A percentile compares a stretch with the other conserved stretches of the same genome.
Conservation (phyloP, 352 stramenopile genomes). For the Phytopythium oedochilum region DNA sequence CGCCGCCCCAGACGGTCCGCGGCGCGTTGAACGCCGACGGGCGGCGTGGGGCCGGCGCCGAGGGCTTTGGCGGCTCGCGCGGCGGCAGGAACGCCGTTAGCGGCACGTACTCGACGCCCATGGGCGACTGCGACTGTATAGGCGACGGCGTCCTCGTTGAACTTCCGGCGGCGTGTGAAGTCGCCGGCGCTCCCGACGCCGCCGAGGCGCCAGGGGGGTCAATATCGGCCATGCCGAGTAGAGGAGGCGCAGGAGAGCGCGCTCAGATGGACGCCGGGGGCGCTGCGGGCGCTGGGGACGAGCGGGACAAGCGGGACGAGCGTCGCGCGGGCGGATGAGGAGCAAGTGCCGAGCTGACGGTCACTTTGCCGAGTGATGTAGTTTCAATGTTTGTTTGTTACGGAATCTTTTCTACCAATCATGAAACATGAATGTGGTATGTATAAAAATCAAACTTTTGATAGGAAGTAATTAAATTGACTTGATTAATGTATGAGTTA, state of each 20-base stretch:
- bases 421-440: too few relatives aligned
- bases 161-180: too few relatives aligned
- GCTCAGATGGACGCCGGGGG: constrained; percentile 1
- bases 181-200: not conserved
- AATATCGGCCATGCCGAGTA: not conserved
- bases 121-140: constrained; percentile 1
- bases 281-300: too few relatives aligned
- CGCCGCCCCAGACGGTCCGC: constrained; percentile 3
- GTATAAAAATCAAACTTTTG: too few relatives aligned
- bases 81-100: constrained; percentile 1
- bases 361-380: too few relatives aligned
- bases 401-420: too few relatives aligned
- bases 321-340: too few relatives aligned
- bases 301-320: not conserved
- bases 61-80: not conserved
- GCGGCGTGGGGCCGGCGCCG: not conserved
- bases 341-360: too few relatives aligned
- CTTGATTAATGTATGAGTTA: too few relatives aligned
- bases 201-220: not conserved
- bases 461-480: too few relatives aligned
- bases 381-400: too few relatives aligned
- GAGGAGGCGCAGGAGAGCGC: not conserved
- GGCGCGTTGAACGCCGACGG: not conserved
- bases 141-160: too few relatives aligned
- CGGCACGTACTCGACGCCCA: constrained; percentile 4